These are phyloP conservation scores for Rhodotorula sp. DNA, from an alignment of 1,284 basidiomycete species.

Conservation along the genomic window DNA sequence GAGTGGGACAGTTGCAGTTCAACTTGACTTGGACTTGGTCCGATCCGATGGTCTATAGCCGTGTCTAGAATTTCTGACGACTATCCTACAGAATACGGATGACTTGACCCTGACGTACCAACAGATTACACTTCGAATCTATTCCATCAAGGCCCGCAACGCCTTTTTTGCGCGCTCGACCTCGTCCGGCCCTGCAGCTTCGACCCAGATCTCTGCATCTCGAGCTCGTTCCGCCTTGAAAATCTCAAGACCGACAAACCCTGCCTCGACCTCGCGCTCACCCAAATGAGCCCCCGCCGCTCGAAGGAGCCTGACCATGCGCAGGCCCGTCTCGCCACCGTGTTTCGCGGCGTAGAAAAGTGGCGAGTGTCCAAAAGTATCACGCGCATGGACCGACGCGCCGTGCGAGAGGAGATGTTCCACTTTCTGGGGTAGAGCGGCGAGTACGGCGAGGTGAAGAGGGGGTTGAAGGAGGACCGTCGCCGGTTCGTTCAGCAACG, in stretches of 20 bases:
- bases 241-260: slow-evolving; percentile 49
- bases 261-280: slow-evolving; percentile 62
- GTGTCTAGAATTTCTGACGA: too few species aligned
- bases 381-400: slow-evolving; percentile 79
- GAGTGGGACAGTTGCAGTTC: too few species aligned
- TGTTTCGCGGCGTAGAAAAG: slow-evolving; percentile 54
- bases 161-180: slow-evolving; percentile 23
- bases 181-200: slow-evolving; percentile 17
- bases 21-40: too few species aligned
- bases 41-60: too few species aligned
- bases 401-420: slow-evolving; percentile 68
- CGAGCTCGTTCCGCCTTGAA: slow-evolving; percentile 21
- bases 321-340: slow-evolving; percentile 3
- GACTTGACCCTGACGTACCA: neutral
- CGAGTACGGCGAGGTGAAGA: slow-evolving; percentile 74
- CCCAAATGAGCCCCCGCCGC: slow-evolving; percentile 71
- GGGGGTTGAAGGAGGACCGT: slow-evolving; percentile 61
- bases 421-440: slow-evolving; percentile 61
- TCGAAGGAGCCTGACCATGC: slow-evolving; percentile 64
- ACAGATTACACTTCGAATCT: neutral
- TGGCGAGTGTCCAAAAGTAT: slow-evolving; percentile 74
- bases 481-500: slow-evolving; percentile 40
- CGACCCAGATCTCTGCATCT: slow-evolving; percentile 22
- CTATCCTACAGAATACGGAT: neutral
- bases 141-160: neutral